A percentile compares a stretch with the other conserved stretches of the same genome.
Conservation (phyloP, 1,139 yeast species). For the Diutina sp. region DNA sequence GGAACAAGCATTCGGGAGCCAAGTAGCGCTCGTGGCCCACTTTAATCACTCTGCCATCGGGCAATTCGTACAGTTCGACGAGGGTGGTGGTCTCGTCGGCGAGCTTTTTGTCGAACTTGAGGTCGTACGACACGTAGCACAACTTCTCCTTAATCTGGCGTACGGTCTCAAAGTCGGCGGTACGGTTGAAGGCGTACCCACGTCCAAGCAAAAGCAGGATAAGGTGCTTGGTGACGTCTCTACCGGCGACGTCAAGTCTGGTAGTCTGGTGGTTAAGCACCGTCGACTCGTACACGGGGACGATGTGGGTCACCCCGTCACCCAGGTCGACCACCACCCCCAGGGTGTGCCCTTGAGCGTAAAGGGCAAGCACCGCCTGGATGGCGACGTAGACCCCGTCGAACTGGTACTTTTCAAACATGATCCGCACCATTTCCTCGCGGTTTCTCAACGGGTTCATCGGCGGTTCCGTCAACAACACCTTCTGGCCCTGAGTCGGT, state of each 20-base stretch:
- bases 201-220: constrained; percentile 84
- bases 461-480: constrained; percentile 91
- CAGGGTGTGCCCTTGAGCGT: constrained; percentile 92
- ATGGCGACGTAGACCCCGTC: constrained; percentile 97
- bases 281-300: constrained; percentile 93
- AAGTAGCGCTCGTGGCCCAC: constrained; percentile 94
- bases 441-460: constrained; percentile 92
- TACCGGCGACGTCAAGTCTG: constrained; percentile 93
- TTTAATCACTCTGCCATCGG: constrained; percentile 90
- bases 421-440: constrained; percentile 90
- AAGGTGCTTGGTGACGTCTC: constrained; percentile 92
- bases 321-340: constrained; percentile 99
- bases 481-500: constrained; percentile 62
- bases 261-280: constrained; percentile 88
- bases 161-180: constrained; percentile 97
- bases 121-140: constrained; percentile 90
- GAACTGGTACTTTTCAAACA: constrained; percentile 93
- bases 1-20: constrained; percentile 97
- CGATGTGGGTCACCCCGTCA: constrained; percentile 83
- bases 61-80: constrained; percentile 84
- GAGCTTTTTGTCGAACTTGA: constrained; percentile 75
- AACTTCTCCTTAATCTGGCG: constrained; percentile 94
- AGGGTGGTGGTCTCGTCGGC: constrained; percentile 90
- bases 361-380: constrained; percentile 93
- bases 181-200: constrained; percentile 95